These are phyloP conservation scores for Trichophyton equinum DNA, from an alignment of 2,329 filamentous ascomycete species.

Conservation along the genomic window DNA sequence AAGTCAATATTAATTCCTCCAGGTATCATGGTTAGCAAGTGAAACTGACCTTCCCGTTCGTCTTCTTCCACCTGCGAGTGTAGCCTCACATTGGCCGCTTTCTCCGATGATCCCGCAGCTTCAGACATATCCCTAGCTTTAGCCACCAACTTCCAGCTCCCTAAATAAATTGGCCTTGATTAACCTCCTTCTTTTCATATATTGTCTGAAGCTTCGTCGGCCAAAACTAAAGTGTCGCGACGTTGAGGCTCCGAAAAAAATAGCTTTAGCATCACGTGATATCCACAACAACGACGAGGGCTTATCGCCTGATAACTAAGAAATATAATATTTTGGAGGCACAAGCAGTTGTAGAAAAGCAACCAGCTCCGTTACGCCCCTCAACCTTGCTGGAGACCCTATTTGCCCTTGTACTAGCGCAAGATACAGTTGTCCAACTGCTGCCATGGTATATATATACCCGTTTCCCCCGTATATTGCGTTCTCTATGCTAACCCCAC, in stretches of 20 bases:
- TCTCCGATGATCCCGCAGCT: neutral
- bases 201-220: neutral
- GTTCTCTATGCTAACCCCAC: neutral
- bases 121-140: neutral
- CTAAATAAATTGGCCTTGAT: neutral
- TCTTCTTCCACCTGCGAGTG: constrained; percentile 6
- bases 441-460: constrained; percentile 10
- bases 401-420: neutral
- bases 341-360: neutral
- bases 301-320: neutral
- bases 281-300: neutral
- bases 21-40: neutral
- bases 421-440: neutral
- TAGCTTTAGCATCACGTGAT: neutral
- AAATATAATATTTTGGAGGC: neutral
- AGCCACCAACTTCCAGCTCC: neutral
- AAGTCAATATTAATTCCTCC: neutral
- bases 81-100: constrained; percentile 1
- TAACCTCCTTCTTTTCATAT: neutral
- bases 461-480: neutral
- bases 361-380: neutral
- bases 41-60: neutral
- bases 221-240: neutral
- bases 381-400: neutral
- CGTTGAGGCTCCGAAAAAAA: neutral